Evolutionary conservation across 1,139 yeast genomes (phyloP), one percentile per base, ranked within the genome.

Genomic region (Sugiyamaella grinbergsii): DNA sequence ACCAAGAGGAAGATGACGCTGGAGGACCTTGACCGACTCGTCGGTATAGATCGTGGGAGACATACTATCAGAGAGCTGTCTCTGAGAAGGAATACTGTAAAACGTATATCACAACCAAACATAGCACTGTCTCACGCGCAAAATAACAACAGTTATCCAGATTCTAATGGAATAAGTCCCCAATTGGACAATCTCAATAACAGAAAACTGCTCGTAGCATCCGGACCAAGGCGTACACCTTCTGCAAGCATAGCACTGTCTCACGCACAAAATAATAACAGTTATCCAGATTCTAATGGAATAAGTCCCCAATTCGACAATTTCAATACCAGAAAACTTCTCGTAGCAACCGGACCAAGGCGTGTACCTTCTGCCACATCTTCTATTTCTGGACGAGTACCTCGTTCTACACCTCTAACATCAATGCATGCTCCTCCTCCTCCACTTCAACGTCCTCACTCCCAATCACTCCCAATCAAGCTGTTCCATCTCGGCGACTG

Each of bases 1-100:
- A n/a, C n/a, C n/a, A 41, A 31, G 31, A 32, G 45, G 5, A 41
- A 41, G 15, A 22, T 31, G 36, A 41, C 45, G 3, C 31, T 41
- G 19, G 45, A 41, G 20, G 45, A 41, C 3, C 36, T 41, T 10
- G 31, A 41, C 37, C 38, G 22, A 11, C 13, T 18, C 4, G 22
- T 41, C 2, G 45, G 45, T 7, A 18, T 41, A 7, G 36, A 31
- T 13, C n/a, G 24, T 13, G 20, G 31, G 18, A 13, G 15, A 11
- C 15, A 31, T 29, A 26, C 10, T 2, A 19, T 7, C 3, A 28
- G 31, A 18, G 20, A 18, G 10, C 43, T 28, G 38, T 11, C 20
- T 5, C 20, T 5, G 19, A 15, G 13, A 4, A 20, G 23, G 39
- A 4, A 15, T 26, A 6, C 33, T 5, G 20, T 10, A 5, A n/a